Evolutionary conservation across 176 grass and related monocot species (phyloP), one percentile per base, ranked within the genome.

Genomic region (Juncus inflexus): DNA sequence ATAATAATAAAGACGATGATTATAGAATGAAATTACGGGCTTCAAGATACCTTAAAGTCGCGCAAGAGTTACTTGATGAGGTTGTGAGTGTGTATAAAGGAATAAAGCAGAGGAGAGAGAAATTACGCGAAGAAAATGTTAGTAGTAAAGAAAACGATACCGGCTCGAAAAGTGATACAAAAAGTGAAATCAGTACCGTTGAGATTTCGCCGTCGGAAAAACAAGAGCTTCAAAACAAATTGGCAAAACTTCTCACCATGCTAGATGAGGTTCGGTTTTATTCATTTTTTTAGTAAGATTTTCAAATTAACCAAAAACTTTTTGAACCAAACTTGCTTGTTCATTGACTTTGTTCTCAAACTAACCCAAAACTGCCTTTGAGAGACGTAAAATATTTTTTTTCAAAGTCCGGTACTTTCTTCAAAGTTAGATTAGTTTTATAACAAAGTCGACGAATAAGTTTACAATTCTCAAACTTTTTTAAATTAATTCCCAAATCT

Each of bases 211-310:
- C 73, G 2, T 85, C 83, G 66, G 95, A 94, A 68, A 99, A 87
- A 70, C 95, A 99, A 73, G 95, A 99, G 62, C 83, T 99, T 65
- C 95, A 94, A 68, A 94, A 90, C 75, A 99, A 94, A 78, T 69
- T 94, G 85, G 77, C 80, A 2, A 90, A 92, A 71, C 86, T 99
- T 39, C 72, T 99, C 57, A 73, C 75, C 3, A 99, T 99, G 95
- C 68, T 94, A 52, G 89, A 94, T 89, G 89, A 99, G 95, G 95
- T 99, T 15, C 42, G 52, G 53, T 6, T 84, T 65, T 57, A 55
- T 62, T 62, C 58, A 57, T 49, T n/a, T 15, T 67, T 54, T 60
- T 73, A 37, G 60, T 58, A 28, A 28, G 19, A 28, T 28, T 28
- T 28, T 28, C 19, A 28, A 28, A 28, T 28, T 28, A 28, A 28